Evolutionary conservation across 164 flowering plant species (phyloP), one percentile per base, ranked within the genome.

Genomic region (Magnolia kwangsiensis): DNA sequence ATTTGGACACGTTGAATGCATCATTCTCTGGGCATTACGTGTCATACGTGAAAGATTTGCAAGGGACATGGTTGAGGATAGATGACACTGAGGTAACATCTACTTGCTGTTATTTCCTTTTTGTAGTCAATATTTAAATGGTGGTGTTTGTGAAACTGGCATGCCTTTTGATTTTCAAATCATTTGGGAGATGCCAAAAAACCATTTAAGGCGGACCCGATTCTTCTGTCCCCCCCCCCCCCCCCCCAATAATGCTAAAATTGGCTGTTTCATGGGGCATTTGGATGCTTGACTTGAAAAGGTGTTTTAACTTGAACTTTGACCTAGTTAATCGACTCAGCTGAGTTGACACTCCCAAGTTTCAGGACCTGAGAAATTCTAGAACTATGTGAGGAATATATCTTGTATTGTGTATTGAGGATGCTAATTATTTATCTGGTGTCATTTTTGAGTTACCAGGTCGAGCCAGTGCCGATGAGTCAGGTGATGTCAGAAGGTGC

Each of bases 401-500:
- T 37, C 6, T 37, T 0, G 45, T 37, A 37, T 37, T 37, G 45
- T 4, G 45, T 37, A 37, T 37, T 37, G 6, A 37, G 45, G 45
- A 37, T 37, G 45, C 45, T 37, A 37, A 37, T 37, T 37, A 37
- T 3, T 37, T 37, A 37, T 37, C 45, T 4, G 45, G 7, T 37
- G 45, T 55, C 18, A 55, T 55, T 55, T 55, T 55, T 55, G 61
- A 55, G 13, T 78, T 72, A 27, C 80, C 86, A 93, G 97, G 93
- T 93, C 55, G 93, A 87, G 69, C 93, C 88, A 63, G 96, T 91
- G 74, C 75, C 86, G 16, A 76, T 84, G 80, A 86, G 85, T 82
- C 94, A 87, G 78, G 97, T 93, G 75, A 90, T 93, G 95, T 91
- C 96, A 16, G 94, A 91, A 87, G 97, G 91, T 76, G 96, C 97